Conservation (phyloP, 495 filamentous ascomycete genomes). For the Parmelia sp. region DNA sequence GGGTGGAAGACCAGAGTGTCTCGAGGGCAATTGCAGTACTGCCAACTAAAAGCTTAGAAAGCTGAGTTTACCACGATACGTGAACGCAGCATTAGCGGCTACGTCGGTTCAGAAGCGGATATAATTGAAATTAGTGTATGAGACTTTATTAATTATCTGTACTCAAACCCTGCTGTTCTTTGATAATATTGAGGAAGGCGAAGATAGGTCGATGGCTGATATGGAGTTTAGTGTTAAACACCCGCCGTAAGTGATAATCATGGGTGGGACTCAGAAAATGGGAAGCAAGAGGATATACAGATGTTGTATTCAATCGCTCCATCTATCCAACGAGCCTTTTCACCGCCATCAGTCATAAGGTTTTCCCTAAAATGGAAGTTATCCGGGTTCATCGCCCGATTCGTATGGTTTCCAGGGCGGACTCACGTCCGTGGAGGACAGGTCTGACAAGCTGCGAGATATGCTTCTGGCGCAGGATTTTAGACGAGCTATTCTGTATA, state of each 20-base stretch:
- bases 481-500: background rate
- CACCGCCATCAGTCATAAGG: background rate
- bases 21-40: background rate
- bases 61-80: background rate
- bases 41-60: background rate
- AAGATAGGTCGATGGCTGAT: background rate
- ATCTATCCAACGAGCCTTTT: background rate
- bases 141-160: background rate
- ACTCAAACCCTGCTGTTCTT: background rate
- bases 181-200: background rate
- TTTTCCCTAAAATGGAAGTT: background rate
- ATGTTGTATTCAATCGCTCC: background rate
- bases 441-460: background rate
- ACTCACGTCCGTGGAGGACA: background rate
- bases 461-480: background rate
- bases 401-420: background rate
- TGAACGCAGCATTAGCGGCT: background rate
- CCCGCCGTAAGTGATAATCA: background rate
- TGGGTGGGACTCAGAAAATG: background rate
- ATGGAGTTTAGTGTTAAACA: background rate
- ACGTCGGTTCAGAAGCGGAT: constrained; percentile 3
- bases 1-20: background rate
- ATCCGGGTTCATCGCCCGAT: background rate
- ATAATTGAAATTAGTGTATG: background rate
- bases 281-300: background rate